Evolutionary conservation across 352 stramenopile species (phyloP), one percentile per base, ranked within the genome.

Genomic region (Phytophthora ohioensis): DNA sequence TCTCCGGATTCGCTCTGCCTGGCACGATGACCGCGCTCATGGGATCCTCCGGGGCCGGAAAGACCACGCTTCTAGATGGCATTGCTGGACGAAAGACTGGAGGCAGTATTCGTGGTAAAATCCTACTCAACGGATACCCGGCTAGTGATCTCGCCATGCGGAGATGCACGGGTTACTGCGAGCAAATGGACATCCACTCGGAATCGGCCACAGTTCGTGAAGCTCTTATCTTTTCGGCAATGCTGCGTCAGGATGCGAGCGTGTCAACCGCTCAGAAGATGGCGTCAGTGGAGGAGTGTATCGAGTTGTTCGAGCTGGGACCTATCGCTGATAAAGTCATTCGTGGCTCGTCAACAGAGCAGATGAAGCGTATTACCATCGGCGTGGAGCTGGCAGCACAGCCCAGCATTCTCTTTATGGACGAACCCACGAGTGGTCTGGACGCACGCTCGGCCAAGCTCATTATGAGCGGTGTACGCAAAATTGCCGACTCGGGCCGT

Each of bases 51-150:
- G 85, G 86, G 49, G 82, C 87, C 51, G 91, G 92, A 1, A 97
- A 98, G 27, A 65, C 57, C 35, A 64, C 57, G 5, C 57, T 64
- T 45, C 61, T 68, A 51, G 21, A 21, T 21, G 0, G 1, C 21
- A 21, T 21, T 27, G 21, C 21, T 27, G 21, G 21, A 27, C 21
- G 61, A 68, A 71, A 71, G 52, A 71, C 64, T 13, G 64, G 64
- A 38, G 65, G 65, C 17, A 73, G 52, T 42, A 73, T 73, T 69
- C 64, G 59, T 13, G 93, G 94, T 13, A 73, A 94, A 13, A 87
- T 98, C 60, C 65, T 82, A 12, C 59, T 98, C 8, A 98, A 98
- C 69, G 93, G 94, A 35, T 82, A 92, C 69, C 55, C 74, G 0
- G 74, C 71, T 30, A 78, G 60, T 10, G 64, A 81, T 31, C 57